phyloP scores from a whole-genome alignment of 192 early-diverging fungal species.

The Entomortierella lignicola region DNA sequence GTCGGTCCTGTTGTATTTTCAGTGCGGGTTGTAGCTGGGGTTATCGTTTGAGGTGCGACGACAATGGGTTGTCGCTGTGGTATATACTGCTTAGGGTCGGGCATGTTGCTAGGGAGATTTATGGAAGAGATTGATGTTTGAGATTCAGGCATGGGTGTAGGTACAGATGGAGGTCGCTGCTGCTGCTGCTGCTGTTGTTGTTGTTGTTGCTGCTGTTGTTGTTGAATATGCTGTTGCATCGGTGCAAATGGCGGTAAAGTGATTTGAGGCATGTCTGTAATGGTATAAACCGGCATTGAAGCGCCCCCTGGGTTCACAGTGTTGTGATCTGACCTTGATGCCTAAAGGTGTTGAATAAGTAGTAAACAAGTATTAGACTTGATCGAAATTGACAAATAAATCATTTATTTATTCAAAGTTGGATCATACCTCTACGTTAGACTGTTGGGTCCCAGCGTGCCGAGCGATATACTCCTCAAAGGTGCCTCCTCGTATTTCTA shows the following conservation, averaged over 20 bases:
- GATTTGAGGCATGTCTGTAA: conserved; percentile 50
- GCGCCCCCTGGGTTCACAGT: neutral
- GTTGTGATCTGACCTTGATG: neutral
- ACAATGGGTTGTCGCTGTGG: conserved; percentile 4
- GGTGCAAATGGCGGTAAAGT: conserved; percentile 45
- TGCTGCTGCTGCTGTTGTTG: conserved; percentile 12
- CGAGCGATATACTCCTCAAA: conserved; percentile 41
- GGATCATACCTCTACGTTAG: neutral
- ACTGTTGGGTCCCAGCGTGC: conserved; percentile 4
- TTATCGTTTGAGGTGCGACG: neutral
- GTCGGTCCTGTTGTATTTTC: neutral
- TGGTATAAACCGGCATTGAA: conserved; percentile 14
- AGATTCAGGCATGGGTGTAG: conserved; percentile 6
- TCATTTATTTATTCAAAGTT: neutral
- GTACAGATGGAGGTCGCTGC: conserved; percentile 20
- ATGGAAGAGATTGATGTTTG: neutral
- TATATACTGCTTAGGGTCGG: conserved; percentile 39
- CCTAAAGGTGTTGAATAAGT: neutral
- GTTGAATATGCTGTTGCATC: conserved; percentile 37
- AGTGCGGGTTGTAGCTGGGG: neutral
- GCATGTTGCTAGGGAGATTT: conserved; percentile 32
- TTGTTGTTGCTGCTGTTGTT: conserved; percentile 18
- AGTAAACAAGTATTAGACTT: neutral
- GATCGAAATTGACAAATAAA: neutral
- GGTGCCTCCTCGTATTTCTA: conserved; percentile 20